A percentile compares a stretch with the other conserved stretches of the same genome.
Conservation (phyloP, 2,329 filamentous ascomycete genomes). For the Scytalidium sp. region DNA sequence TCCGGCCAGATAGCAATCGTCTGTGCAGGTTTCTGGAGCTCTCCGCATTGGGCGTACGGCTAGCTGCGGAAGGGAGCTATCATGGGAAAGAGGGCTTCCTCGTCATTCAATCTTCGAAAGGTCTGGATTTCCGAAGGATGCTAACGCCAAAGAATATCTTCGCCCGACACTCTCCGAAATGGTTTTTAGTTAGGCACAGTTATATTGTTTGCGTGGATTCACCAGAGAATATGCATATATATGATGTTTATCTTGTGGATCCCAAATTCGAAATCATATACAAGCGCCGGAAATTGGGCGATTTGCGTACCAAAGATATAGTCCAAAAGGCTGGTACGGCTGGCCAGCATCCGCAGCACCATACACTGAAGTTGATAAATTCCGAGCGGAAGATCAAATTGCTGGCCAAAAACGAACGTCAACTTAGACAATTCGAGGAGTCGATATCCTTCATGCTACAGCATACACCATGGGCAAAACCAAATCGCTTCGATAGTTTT, state of each 20-base stretch:
- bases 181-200: slow-evolving; percentile 97
- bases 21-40: slow-evolving; percentile 95
- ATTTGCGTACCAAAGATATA: slow-evolving; percentile 56
- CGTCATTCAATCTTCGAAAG: slow-evolving; percentile 87
- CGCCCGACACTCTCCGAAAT: slow-evolving; percentile 83
- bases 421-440: slow-evolving; percentile 88
- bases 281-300: slow-evolving; percentile 58
- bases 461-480: slow-evolving; percentile 77
- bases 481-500: slow-evolving; percentile 89
- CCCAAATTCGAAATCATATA: slow-evolving; percentile 79
- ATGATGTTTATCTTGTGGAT: slow-evolving; percentile 97
- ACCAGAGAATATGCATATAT: slow-evolving; percentile 97
- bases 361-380: slow-evolving; percentile 84
- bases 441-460: slow-evolving; percentile 84
- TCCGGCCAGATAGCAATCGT: slow-evolving; percentile 90
- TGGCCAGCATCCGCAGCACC: slow-evolving; percentile 58
- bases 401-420: slow-evolving; percentile 84
- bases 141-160: slow-evolving; percentile 77
- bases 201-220: slow-evolving; percentile 99
- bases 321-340: slow-evolving; percentile 37
- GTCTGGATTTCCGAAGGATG: slow-evolving; percentile 79
- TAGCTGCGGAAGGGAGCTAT: slow-evolving; percentile 93
- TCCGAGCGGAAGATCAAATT: slow-evolving; percentile 90
- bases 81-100: slow-evolving; percentile 96
- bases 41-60: slow-evolving; percentile 86